Conservation (phyloP, 768 basidiomycete species). For the Lentinula boryana region DNA sequence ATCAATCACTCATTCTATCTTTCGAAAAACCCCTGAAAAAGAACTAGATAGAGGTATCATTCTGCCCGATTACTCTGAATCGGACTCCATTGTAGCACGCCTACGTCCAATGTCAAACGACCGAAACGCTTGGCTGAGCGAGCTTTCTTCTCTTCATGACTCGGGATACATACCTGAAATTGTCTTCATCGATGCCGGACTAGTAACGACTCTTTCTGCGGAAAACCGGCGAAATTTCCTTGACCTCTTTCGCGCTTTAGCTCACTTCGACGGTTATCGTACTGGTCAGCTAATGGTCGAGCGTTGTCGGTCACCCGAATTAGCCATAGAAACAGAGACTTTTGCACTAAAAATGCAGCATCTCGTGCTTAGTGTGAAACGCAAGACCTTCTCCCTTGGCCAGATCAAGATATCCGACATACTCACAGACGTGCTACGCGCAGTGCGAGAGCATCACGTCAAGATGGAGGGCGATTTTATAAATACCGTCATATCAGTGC, state of each 20-base stretch:
- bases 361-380: conserved; percentile 87
- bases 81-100: conserved; percentile 60
- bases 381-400: conserved; percentile 96
- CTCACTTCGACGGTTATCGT: conserved; percentile 95
- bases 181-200: conserved; percentile 94
- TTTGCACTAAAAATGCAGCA: conserved; percentile 99
- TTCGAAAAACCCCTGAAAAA: conserved; percentile 18
- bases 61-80: conserved; percentile 39
- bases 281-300: conserved; percentile 95
- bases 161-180: conserved; percentile 90
- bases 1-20: conserved; percentile 37
- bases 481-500: conserved; percentile 93
- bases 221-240: conserved; percentile 90
- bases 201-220: conserved; percentile 82
- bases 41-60: conserved; percentile 15
- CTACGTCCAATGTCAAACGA: conserved; percentile 56
- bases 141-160: conserved; percentile 53
- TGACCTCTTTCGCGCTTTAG: conserved; percentile 93
- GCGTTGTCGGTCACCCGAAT: conserved; percentile 85
- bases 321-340: conserved; percentile 87
- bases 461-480: conserved; percentile 99
- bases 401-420: conserved; percentile 95
- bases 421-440: conserved; percentile 79
- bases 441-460: conserved; percentile 88
- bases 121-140: conserved; percentile 63